Evolutionary conservation across 2,329 filamentous ascomycete species (phyloP), one percentile per base, ranked within the genome.

Genomic region (Sporothrix protearum): DNA sequence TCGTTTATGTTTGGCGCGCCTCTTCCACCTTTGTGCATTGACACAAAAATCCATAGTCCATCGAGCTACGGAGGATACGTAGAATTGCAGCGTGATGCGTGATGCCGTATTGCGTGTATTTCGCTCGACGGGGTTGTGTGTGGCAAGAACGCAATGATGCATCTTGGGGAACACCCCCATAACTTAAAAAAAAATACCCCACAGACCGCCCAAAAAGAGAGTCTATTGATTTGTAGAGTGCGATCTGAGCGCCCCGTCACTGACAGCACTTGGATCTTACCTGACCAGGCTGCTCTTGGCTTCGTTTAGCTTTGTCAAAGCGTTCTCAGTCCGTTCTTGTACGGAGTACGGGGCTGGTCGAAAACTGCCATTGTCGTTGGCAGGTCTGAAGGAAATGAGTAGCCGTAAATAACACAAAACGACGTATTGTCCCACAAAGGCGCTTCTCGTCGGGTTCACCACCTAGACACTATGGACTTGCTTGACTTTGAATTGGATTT

Each of bases 241-340:
- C 28, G n/a, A 45, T 64, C n/a, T 14, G 36, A 45, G 22, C 59
- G n/a, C n/a, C n/a, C 33, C 22, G 16, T 47, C 42, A 47, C 42
- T 14, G 19, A 47, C 42, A 2, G 42, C 19, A 47, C 42, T 14
- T 47, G 14, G n/a, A n/a, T n/a, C n/a, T n/a, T n/a, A 19, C 42
- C 42, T 3, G 42, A 57, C 7, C 14, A 5, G 42, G 6, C 6
- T 4, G 14, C 14, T 14, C 14, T 6, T 57, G 28, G 28, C 53
- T 57, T 39, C 10, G 10, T 36, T 19, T 36, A 64, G n/a, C n/a
- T 63, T 36, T 45, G 59, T 64, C 59, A 64, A 64, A 45, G 59
- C 36, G 36, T n/a, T 12, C 12, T 6, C 9, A 45, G 12, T 22
- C 36, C 19, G 22, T 42, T 42, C 12, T 25, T 12, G 14, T 19